phyloP scores from a whole-genome alignment of 352 stramenopile genomes.

The Globisporangium solare region DNA sequence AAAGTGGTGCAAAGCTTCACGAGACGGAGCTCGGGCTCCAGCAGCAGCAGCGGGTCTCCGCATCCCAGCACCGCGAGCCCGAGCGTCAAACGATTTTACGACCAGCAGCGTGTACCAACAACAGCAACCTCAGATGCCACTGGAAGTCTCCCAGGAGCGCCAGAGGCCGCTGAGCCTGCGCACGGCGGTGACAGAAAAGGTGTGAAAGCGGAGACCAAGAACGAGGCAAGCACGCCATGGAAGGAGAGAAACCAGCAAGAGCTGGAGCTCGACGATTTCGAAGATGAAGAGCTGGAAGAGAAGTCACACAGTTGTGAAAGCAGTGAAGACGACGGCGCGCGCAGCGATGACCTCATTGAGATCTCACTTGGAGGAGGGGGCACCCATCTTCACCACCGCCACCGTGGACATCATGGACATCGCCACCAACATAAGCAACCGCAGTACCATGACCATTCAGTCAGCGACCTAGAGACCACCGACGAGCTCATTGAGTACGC shows the following conservation, averaged over 20 bases:
- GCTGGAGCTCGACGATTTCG: constrained; percentile 11
- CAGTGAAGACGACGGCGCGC: constrained; percentile 18
- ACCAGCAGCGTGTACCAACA: neutral
- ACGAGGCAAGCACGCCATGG: neutral
- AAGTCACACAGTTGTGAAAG: constrained; percentile 16
- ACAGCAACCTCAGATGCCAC: neutral
- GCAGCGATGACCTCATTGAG: constrained; percentile 40
- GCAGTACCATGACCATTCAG: constrained; percentile 7
- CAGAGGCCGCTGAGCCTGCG: neutral
- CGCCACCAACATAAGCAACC: neutral
- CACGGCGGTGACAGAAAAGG: neutral
- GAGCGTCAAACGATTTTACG: neutral
- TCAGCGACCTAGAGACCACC: constrained; percentile 38
- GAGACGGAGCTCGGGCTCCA: constrained; percentile 9
- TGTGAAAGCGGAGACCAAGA: neutral
- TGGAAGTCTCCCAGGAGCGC: neutral
- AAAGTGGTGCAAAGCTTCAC: constrained; percentile 35
- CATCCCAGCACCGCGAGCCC: constrained; percentile 1
- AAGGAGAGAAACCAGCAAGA: constrained; percentile 13
- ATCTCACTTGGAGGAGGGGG: constrained; percentile 38
- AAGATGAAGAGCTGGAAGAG: constrained; percentile 12
- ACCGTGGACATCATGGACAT: no score
- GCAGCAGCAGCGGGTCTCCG: no score
- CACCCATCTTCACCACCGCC: neutral
- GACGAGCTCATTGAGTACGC: constrained; percentile 61